Percentiles rank a stretch among this genome's conserved stretches.
These are phyloP conservation scores for Hypericum androsaemum DNA, from an alignment of 345 rosid genomes.

Conservation along the genomic window DNA sequence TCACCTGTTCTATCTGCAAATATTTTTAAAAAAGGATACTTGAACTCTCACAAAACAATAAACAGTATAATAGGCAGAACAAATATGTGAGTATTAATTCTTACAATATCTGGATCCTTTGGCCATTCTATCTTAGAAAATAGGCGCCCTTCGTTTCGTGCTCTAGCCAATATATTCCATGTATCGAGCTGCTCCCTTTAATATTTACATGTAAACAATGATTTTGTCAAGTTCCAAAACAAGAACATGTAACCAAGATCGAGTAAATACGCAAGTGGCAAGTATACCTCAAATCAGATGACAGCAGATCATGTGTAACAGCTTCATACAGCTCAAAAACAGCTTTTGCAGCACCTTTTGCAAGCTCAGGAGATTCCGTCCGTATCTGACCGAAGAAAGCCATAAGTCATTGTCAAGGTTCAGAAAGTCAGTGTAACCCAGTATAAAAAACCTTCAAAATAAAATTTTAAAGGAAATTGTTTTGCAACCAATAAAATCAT, in stretches of 20 bases:
- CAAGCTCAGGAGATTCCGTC: constrained; percentile 57
- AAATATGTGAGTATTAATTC: constrained; percentile 11
- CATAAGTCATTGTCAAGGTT: constrained; percentile 11
- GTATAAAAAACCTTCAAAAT: background rate
- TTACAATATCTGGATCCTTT: constrained; percentile 84
- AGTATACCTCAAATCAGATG: constrained; percentile 67
- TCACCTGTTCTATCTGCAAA: constrained; percentile 82
- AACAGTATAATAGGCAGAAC: constrained; percentile 8
- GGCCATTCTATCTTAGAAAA: constrained; percentile 91
- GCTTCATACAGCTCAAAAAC: constrained; percentile 66
- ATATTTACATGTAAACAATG: constrained; percentile 12
- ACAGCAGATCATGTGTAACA: constrained; percentile 82
- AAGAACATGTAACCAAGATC: constrained; percentile 1
- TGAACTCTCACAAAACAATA: constrained; percentile 9
- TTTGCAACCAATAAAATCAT: constrained; percentile 8
- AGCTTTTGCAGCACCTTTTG: constrained; percentile 87
- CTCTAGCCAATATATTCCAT: constrained; percentile 82
- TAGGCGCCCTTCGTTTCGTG: constrained; percentile 76
- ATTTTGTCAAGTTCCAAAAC: background rate
- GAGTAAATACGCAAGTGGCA: constrained; percentile 1
- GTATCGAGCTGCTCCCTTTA: constrained; percentile 94
- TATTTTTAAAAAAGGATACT: constrained; percentile 13
- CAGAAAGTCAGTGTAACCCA: background rate
- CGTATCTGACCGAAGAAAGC: constrained; percentile 46
- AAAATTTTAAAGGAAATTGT: background rate